Evolutionary conservation across 148 eudicot genomes (phyloP), one percentile per base, ranked within the genome.

Genomic region (Dianthus caryophyllus): DNA sequence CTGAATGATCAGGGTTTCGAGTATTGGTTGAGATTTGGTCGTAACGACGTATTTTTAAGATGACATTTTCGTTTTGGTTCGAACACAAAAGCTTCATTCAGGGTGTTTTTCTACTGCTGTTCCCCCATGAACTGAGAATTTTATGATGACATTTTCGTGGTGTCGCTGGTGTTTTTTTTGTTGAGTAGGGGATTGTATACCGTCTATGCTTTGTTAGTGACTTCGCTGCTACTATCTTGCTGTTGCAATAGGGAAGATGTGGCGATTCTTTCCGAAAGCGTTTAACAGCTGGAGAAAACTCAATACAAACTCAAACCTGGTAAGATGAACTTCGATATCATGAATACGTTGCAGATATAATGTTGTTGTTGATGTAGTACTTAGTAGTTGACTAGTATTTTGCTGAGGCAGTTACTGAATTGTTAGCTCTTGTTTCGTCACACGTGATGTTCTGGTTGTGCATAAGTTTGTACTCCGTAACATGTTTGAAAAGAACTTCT

Each of bases 261-360:
- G 78, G 82, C 70, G 75, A 59, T 70, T 60, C 73, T 48, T 71
- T 50, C 72, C 72, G 2, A 44, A 61, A 52, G 71, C 65, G 36
- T 50, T 75, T 21, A 70, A 30, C 6, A 29, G 63, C 11, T 68
- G 22, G 13, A 56, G 73, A 33, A 65, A 71, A 65, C 41, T 55
- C 69, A 58, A 44, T 18, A 6, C 36, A 62, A 51, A 20, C 56
- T 53, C 65, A 55, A 71, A 27, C 25, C 50, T 43, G 71, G 78
- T 78, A 66, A 64, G 68, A 36, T 61, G 5, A 47, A 10, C 33
- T 27, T 61, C 48, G 26, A 33, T 38, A 16, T 53, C 6, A 22
- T 17, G 16, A 39, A 36, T 15, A 2, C 3, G 14, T 1, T 11
- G n/a, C 51, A 4, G 16, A 17, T 1, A 17, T 47, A 47, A 12